Base-by-base conservation (phyloP, 768 basidiomycete species). In the Boletellus emodensis region DNA sequence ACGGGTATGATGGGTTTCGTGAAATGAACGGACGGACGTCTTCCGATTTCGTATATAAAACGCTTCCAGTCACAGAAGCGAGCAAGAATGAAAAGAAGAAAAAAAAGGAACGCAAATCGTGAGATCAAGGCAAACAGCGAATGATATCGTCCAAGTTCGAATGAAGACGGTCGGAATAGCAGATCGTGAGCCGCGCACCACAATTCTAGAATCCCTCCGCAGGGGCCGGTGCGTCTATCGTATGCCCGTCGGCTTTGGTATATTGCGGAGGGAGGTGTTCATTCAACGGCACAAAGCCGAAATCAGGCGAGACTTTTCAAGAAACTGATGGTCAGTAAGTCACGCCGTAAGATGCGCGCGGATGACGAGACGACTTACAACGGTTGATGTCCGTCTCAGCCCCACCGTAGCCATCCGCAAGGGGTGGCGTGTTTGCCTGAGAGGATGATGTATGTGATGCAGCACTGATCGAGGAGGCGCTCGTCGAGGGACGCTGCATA, bases 211-310 rank as follows among this genome's bases (percentile, higher is more conserved):
- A 62, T 54, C 66, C 55, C 60, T 56, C 60, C 57, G 50, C 62
- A 49, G 53, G 42, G 40, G 40, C 46, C 46, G 49, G 57, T 36
- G 52, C 58, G 49, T 64, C 64, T 70, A 82, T 61, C 77, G 75
- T 60, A 79, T 81, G 56, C 75, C 75, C 39, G 75, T 61, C 52
- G 75, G 67, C 61, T 54, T 85, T 84, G 71, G 71, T 76, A 75
- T 83, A 84, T 59, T 80, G 76, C 59, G 77, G 75, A 46, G 81
- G 77, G 49, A 87, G 69, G 62, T 88, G 84, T 66, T 87, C 87
- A 69, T 83, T 87, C 85, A 89, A 85, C 61, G 79, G 76, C 63
- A 89, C 86, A 72, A 82, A 90, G 53, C 85, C 88, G 74, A 87
- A 89, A 77, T 89, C 87, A 70, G 87, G 87, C 62, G 87, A 86